phyloP scores from a whole-genome alignment of 306 rosid species.

The Chamaecrista fasciculata region DNA sequence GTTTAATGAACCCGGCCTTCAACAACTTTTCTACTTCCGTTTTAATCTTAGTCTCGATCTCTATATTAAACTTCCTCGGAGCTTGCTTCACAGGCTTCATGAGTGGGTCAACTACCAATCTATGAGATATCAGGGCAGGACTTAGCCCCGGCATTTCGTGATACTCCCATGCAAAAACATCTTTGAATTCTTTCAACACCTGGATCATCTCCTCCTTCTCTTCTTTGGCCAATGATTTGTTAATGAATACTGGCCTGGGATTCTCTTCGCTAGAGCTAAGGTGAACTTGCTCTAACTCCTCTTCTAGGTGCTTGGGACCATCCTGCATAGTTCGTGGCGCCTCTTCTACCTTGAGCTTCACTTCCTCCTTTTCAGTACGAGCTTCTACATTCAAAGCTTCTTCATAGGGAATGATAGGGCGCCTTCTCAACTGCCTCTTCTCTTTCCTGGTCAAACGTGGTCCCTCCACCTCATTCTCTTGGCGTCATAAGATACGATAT shows the following conservation, averaged over 20 bases:
- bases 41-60: not conserved
- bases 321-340: too few relatives aligned
- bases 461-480: too few relatives aligned
- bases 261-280: not conserved
- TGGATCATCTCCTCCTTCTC: too few relatives aligned
- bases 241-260: not conserved
- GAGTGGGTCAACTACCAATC: too few relatives aligned
- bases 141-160: not conserved
- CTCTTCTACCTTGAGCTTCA: too few relatives aligned
- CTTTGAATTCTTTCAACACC: not conserved
- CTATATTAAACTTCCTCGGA: not conserved
- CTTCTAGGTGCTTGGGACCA: too few relatives aligned
- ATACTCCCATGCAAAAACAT: not conserved
- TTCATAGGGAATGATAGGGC: too few relatives aligned
- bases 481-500: too few relatives aligned
- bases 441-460: too few relatives aligned
- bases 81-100: not conserved
- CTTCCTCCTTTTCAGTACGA: too few relatives aligned
- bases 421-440: too few relatives aligned
- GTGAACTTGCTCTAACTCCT: not conserved
- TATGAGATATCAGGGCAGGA: not conserved
- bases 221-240: not conserved
- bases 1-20: not conserved
- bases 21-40: not conserved
- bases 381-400: too few relatives aligned